A percentile compares a stretch with the other conserved stretches of the same genome.
phyloP scores from a whole-genome alignment of 352 stramenopile genomes.

The Pythium volutum region DNA sequence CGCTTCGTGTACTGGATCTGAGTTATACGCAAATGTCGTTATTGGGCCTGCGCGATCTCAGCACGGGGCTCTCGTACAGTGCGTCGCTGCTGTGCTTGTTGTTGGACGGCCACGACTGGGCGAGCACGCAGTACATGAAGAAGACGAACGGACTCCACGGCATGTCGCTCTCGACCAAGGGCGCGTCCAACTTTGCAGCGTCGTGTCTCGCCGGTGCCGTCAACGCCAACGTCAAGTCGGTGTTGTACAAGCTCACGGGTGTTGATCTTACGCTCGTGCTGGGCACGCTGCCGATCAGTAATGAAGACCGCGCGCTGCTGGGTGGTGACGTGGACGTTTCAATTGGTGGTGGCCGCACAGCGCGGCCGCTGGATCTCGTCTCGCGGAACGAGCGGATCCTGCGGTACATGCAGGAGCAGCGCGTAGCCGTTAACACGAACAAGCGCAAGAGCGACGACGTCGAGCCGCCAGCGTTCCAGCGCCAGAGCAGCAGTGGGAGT shows the following conservation, averaged over 20 bases:
- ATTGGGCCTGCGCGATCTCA: conserved; percentile 66
- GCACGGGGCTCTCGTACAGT: conserved; percentile 61
- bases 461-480: conserved; percentile 10
- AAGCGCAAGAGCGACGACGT: conserved; percentile 55
- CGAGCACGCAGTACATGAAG: conserved; percentile 83
- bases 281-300: conserved; percentile 23
- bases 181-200: conserved; percentile 69
- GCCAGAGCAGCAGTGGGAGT: background rate
- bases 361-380: conserved; percentile 34
- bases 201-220: conserved; percentile 73
- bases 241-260: conserved; percentile 76
- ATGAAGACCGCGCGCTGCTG: conserved; percentile 4
- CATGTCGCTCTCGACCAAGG: conserved; percentile 56
- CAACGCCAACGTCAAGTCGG: conserved; percentile 58
- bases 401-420: conserved; percentile 43
- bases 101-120: conserved; percentile 80
- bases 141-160: conserved; percentile 58
- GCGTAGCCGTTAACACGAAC: conserved; percentile 12
- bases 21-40: conserved; percentile 83
- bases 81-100: conserved; percentile 63
- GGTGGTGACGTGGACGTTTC: background rate
- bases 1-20: conserved; percentile 70
- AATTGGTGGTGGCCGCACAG: background rate
- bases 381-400: conserved; percentile 57
- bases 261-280: conserved; percentile 62